Evolutionary conservation across 768 basidiomycete genomes (phyloP).

Genomic region (Leccinum longicurvipes): DNA sequence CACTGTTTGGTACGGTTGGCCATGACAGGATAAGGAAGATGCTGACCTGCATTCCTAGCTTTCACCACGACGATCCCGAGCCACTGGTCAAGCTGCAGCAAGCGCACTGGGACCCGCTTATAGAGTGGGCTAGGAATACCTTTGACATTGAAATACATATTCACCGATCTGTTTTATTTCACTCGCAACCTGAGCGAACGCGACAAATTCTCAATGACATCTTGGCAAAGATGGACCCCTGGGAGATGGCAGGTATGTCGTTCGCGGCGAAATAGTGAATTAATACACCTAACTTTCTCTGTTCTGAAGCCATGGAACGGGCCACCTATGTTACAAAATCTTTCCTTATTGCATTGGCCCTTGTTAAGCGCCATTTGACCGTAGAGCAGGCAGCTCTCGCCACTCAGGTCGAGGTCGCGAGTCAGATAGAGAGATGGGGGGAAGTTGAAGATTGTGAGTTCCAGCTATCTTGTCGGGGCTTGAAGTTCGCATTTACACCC

Average conservation of each 20-base stretch:
- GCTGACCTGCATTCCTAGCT: constrained; percentile 43
- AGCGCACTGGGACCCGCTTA: constrained; percentile 84
- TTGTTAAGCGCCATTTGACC: constrained; percentile 71
- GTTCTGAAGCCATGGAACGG: constrained; percentile 76
- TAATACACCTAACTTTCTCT: background rate
- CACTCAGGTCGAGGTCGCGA: constrained; percentile 88
- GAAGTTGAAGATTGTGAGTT: constrained; percentile 97
- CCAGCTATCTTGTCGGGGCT: background rate
- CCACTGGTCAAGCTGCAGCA: constrained; percentile 74
- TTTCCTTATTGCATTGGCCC: constrained; percentile 80
- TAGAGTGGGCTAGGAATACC: constrained; percentile 69
- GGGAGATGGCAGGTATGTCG: constrained; percentile 83
- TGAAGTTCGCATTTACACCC: constrained; percentile 1
- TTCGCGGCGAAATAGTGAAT: background rate
- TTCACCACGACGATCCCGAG: constrained; percentile 76
- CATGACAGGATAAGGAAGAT: background rate
- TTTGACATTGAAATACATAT: constrained; percentile 67
- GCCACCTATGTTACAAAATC: constrained; percentile 88
- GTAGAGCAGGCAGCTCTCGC: constrained; percentile 84
- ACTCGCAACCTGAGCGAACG: constrained; percentile 68
- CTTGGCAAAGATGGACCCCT: constrained; percentile 65
- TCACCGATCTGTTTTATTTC: constrained; percentile 68
- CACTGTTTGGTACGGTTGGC: constrained; percentile 69
- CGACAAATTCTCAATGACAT: constrained; percentile 54
- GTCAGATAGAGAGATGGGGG: constrained; percentile 98